These are phyloP conservation scores for Camelina hispida DNA, from an alignment of 345 rosid genomes.

Conservation along the genomic window DNA sequence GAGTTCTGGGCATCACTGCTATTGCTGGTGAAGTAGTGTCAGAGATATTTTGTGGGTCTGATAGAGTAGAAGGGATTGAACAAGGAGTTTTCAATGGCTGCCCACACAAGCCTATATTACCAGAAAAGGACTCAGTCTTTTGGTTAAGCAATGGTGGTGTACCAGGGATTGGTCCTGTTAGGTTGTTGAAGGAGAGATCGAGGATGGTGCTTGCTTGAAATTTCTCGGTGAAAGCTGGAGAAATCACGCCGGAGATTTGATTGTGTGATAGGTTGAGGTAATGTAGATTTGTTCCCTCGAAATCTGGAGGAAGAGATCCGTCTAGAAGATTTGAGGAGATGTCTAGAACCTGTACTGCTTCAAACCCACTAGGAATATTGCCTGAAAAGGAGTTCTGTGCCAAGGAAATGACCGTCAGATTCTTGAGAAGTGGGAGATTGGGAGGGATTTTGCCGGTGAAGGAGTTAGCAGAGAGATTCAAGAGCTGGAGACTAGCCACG, in stretches of 20 bases:
- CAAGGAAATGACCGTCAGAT: conserved; percentile 66
- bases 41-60: conserved; percentile 68
- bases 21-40: conserved; percentile 73
- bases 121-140: conserved; percentile 58
- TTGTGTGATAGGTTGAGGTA: conserved; percentile 80
- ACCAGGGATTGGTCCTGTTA: conserved; percentile 78
- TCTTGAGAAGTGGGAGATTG: conserved; percentile 53
- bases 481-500: conserved; percentile 50
- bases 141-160: conserved; percentile 60
- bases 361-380: conserved; percentile 54
- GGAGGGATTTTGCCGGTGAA: conserved; percentile 68
- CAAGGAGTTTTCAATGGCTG: conserved; percentile 73
- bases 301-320: conserved; percentile 63
- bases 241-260: conserved; percentile 65
- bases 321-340: conserved; percentile 77
- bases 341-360: conserved; percentile 60
- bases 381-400: conserved; percentile 66
- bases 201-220: conserved; percentile 61
- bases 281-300: conserved; percentile 57
- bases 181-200: conserved; percentile 84
- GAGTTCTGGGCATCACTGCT: conserved; percentile 73
- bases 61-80: conserved; percentile 73
- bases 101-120: conserved; percentile 80
- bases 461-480: conserved; percentile 80
- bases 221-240: conserved; percentile 55